Evolutionary conservation across 768 basidiomycete species (phyloP).

Genomic region (Boletus sensibilis): DNA sequence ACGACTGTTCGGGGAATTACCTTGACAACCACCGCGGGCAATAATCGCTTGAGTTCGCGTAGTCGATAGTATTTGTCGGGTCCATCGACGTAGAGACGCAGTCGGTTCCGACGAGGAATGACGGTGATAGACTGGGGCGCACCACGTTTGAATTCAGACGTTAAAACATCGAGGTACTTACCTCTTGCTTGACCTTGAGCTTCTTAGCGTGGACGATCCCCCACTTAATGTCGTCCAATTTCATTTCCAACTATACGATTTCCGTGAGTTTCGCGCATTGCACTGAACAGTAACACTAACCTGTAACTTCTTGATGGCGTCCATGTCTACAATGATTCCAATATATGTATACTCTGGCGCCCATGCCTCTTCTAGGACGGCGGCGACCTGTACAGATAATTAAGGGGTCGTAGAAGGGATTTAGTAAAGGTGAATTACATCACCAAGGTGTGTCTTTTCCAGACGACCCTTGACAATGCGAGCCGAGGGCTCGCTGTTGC

Average conservation of each 20-base stretch:
- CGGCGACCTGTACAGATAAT: conserved; percentile 62
- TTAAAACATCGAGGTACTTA: conserved; percentile 25
- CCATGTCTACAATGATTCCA: conserved; percentile 86
- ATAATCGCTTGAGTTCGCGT: conserved; percentile 79
- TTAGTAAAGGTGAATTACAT: conserved; percentile 50
- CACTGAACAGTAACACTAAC: conserved; percentile 36
- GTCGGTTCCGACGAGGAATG: conserved; percentile 67
- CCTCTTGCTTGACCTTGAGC: conserved; percentile 89
- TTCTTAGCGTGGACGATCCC: conserved; percentile 85
- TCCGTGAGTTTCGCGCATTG: background rate
- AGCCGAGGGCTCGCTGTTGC: conserved; percentile 88
- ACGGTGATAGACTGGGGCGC: conserved; percentile 67
- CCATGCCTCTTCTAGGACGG: conserved; percentile 95
- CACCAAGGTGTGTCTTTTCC: conserved; percentile 92
- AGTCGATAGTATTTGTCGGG: conserved; percentile 80
- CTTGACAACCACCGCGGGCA: conserved; percentile 90
- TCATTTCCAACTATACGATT: conserved; percentile 74
- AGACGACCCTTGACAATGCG: conserved; percentile 95
- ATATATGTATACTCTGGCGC: conserved; percentile 90
- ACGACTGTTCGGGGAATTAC: conserved; percentile 35
- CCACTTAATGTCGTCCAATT: conserved; percentile 90
- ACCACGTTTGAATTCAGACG: background rate
- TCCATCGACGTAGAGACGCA: conserved; percentile 78
- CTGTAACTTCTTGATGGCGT: conserved; percentile 87
- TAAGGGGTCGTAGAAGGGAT: background rate